These are phyloP conservation scores for Penicillium lividum DNA, from an alignment of 495 filamentous ascomycete species.

Conservation along the genomic window DNA sequence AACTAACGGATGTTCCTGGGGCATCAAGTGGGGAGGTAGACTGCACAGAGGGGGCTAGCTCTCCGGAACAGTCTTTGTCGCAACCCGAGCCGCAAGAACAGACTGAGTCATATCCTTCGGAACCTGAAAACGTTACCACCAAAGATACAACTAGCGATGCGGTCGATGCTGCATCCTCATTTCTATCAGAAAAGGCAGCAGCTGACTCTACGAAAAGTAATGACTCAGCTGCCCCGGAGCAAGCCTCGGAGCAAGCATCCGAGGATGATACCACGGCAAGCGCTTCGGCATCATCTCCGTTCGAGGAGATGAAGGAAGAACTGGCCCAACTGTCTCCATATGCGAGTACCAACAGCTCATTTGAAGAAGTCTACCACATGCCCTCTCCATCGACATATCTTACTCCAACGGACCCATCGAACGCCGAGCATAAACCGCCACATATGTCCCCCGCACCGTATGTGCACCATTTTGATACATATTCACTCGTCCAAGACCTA, in stretches of 20 bases:
- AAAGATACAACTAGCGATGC: conserved; percentile 2
- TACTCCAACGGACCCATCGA: conserved; percentile 30
- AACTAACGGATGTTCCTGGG: conserved; percentile 16
- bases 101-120: not conserved
- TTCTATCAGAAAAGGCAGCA: conserved; percentile 14
- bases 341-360: conserved; percentile 44
- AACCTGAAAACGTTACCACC: not conserved
- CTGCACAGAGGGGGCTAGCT: conserved; percentile 13
- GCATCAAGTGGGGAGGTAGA: conserved; percentile 14
- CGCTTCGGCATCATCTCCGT: conserved; percentile 19
- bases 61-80: conserved; percentile 14
- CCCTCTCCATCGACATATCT: conserved; percentile 44
- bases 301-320: conserved; percentile 34
- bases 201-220: conserved; percentile 21
- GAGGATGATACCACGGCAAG: conserved; percentile 21
- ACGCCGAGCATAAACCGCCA: conserved; percentile 55
- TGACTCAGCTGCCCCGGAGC: conserved; percentile 21
- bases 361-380: conserved; percentile 68
- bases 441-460: conserved; percentile 74
- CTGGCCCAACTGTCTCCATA: conserved; percentile 25
- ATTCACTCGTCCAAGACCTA: conserved; percentile 78
- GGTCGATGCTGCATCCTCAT: conserved; percentile 6
- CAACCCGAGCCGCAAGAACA: conserved; percentile 9
- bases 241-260: conserved; percentile 20
- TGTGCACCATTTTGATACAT: conserved; percentile 96